These are phyloP conservation scores for Leccinum pallidistipes DNA, from an alignment of 1,284 basidiomycete species.

Conservation along the genomic window DNA sequence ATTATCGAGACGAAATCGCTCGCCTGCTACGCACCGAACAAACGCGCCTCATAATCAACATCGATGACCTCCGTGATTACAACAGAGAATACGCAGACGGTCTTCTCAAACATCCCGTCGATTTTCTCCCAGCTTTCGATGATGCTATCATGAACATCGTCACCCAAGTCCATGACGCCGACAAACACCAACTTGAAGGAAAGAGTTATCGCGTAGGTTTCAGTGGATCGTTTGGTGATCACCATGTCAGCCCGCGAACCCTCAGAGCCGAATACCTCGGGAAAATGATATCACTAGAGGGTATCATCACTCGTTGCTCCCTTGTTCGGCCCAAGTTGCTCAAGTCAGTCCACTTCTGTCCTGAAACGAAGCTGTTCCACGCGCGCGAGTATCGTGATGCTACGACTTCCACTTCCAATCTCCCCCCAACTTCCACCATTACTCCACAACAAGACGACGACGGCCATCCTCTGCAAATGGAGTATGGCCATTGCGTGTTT, in stretches of 20 bases:
- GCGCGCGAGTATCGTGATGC: slow-evolving; percentile 92
- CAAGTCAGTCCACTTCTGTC: slow-evolving; percentile 95
- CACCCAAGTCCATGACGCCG: slow-evolving; percentile 71
- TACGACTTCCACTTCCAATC: slow-evolving; percentile 81
- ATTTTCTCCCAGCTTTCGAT: slow-evolving; percentile 92
- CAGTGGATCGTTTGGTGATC: slow-evolving; percentile 97
- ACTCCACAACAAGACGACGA: slow-evolving; percentile 92
- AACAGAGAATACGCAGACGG: slow-evolving; percentile 82
- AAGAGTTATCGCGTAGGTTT: slow-evolving; percentile 91
- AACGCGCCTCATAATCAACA: slow-evolving; percentile 91
- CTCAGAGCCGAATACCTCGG: slow-evolving; percentile 88
- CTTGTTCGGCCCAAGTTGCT: slow-evolving; percentile 99
- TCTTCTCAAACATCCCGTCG: slow-evolving; percentile 85
- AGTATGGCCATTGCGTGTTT: slow-evolving; percentile 92
- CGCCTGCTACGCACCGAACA: slow-evolving; percentile 85
- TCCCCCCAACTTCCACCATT: slow-evolving; percentile 88
- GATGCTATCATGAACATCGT: slow-evolving; percentile 80
- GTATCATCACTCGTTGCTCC: slow-evolving; percentile 97
- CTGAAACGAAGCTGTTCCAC: slow-evolving; percentile 83
- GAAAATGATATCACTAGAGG: slow-evolving; percentile 96
- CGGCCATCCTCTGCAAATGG: slow-evolving; percentile 85
- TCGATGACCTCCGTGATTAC: slow-evolving; percentile 96
- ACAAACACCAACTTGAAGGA: slow-evolving; percentile 81
- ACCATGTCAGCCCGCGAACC: slow-evolving; percentile 95
- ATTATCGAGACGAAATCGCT: slow-evolving; percentile 86